A percentile compares a stretch with the other conserved stretches of the same genome.
Evolutionary conservation across 1,139 yeast genomes (phyloP).

Genomic region (Nakaseomyces bracarensis): DNA sequence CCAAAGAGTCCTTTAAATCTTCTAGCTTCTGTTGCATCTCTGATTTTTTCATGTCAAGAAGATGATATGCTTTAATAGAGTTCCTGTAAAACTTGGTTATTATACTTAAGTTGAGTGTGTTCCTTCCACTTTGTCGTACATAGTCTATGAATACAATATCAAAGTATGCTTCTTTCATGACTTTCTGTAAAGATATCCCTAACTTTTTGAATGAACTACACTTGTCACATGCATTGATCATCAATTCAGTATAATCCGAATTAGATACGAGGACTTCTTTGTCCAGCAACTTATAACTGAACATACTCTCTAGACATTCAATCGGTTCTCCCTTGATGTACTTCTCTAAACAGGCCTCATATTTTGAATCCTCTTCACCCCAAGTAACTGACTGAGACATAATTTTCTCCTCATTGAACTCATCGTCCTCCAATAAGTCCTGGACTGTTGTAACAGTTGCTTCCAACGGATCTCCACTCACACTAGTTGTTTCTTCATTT

Average conservation of each 20-base stretch:
- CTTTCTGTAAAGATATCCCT: constrained; percentile 13
- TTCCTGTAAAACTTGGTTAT: constrained; percentile 1
- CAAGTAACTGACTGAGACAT: neutral
- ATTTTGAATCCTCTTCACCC: constrained; percentile 8
- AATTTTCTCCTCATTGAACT: constrained; percentile 10
- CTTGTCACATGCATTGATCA: constrained; percentile 7
- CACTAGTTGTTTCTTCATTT: neutral
- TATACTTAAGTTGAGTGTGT: neutral
- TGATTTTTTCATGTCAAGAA: neutral
- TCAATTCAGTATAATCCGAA: constrained; percentile 4
- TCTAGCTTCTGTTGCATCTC: neutral
- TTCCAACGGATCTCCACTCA: neutral
- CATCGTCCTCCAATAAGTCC: constrained; percentile 18
- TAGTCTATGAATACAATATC: neutral
- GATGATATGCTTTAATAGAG: neutral
- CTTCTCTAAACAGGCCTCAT: constrained; percentile 17
- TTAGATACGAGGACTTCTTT: constrained; percentile 2
- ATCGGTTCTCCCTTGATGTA: constrained; percentile 20
- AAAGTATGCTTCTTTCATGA: constrained; percentile 1
- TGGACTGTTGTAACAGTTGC: constrained; percentile 12
- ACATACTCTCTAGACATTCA: constrained; percentile 19
- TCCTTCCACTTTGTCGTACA: neutral
- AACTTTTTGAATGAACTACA: constrained; percentile 8
- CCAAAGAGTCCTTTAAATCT: neutral
- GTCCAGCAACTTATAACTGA: constrained; percentile 13